Percentiles rank a stretch among this genome's conserved stretches.
phyloP scores from a whole-genome alignment of 768 basidiomycete genomes.

The Solioccasus polychromus region DNA sequence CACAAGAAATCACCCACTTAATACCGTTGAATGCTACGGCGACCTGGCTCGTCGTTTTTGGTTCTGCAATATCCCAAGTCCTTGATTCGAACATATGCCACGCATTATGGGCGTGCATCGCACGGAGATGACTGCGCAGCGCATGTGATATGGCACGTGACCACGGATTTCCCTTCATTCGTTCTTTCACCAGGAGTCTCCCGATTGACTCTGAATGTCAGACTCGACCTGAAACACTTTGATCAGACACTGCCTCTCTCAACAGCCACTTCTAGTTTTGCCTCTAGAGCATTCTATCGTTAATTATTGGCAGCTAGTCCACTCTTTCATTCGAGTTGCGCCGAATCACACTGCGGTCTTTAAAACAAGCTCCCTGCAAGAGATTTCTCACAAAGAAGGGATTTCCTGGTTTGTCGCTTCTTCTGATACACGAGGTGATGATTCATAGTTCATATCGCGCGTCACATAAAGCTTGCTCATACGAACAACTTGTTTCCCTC shows the following conservation, averaged over 20 bases:
- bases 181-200: too few species aligned
- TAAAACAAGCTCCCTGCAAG: not conserved
- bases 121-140: constrained; percentile 25
- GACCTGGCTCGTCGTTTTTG: constrained; percentile 2
- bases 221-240: not conserved
- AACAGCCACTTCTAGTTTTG: too few species aligned
- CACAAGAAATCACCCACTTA: constrained; percentile 19
- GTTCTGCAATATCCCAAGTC: not conserved
- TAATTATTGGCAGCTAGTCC: too few species aligned
- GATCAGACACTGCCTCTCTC: not conserved
- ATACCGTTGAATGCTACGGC: constrained; percentile 14
- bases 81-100: not conserved
- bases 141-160: constrained; percentile 9
- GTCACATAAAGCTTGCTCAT: constrained; percentile 23
- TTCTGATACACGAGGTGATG: constrained; percentile 25
- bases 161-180: not conserved
- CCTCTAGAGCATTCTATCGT: not conserved
- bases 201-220: not conserved
- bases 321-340: constrained; percentile 1
- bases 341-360: too few species aligned
- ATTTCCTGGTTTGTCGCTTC: constrained; percentile 23
- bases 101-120: constrained; percentile 5
- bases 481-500: constrained; percentile 3
- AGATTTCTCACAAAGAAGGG: constrained; percentile 20
- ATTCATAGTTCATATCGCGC: constrained; percentile 7